Evolutionary conservation across 2,329 filamentous ascomycete genomes (phyloP).

Genomic region (Pseudogymnoascus sp.): DNA sequence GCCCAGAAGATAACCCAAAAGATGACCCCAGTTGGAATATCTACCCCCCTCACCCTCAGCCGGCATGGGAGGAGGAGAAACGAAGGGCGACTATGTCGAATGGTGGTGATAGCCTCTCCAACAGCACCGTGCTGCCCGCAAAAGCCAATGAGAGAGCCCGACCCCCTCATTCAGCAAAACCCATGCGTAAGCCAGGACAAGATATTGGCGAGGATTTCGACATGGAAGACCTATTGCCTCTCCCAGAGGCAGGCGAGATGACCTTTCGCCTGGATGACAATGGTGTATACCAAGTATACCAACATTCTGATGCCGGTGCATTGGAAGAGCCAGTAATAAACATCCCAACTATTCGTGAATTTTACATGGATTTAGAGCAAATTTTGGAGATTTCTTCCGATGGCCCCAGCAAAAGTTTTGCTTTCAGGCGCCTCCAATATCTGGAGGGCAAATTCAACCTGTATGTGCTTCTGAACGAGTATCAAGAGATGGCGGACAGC

Average conservation of each 20-base stretch:
- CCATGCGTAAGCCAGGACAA: constrained; percentile 72
- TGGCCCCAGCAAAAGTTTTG: constrained; percentile 93
- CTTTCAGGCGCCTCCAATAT: constrained; percentile 88
- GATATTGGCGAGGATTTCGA: constrained; percentile 91
- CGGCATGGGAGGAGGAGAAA: constrained; percentile 65
- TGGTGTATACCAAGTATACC: constrained; percentile 89
- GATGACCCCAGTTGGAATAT: constrained; percentile 77
- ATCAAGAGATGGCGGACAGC: constrained; percentile 95
- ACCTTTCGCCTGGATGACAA: constrained; percentile 71
- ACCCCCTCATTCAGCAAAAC: constrained; percentile 14
- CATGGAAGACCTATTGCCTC: constrained; percentile 65
- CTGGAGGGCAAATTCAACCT: constrained; percentile 96
- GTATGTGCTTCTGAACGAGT: constrained; percentile 88
- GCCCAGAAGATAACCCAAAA: constrained; percentile 76
- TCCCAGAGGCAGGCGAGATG: constrained; percentile 64
- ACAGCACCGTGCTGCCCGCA: constrained; percentile 35
- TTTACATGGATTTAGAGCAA: constrained; percentile 87
- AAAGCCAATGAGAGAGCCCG: background rate
- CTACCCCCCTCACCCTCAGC: constrained; percentile 85
- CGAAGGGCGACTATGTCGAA: constrained; percentile 18
- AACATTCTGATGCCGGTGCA: constrained; percentile 54
- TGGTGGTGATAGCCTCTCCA: constrained; percentile 38
- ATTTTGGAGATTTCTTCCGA: constrained; percentile 87
- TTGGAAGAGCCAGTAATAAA: constrained; percentile 62
- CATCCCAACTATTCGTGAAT: constrained; percentile 90